phyloP scores from a whole-genome alignment of 2,329 filamentous ascomycete species.

The Neofusicoccum umdonicola region DNA sequence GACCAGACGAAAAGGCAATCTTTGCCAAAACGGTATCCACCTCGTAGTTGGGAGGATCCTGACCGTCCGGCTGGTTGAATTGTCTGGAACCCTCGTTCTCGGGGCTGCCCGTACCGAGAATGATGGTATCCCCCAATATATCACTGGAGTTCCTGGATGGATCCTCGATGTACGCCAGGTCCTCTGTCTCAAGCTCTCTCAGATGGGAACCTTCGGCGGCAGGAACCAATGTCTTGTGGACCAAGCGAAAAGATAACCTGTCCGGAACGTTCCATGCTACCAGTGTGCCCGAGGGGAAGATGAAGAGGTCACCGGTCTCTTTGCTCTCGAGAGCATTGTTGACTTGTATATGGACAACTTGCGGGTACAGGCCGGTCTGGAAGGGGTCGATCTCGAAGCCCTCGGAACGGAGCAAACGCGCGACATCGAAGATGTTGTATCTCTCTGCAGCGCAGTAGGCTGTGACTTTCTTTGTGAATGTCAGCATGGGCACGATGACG shows the following conservation, averaged over 20 bases:
- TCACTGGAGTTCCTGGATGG: conserved; percentile 67
- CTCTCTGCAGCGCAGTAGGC: conserved; percentile 68
- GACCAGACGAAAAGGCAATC: conserved; percentile 91
- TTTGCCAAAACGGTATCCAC: conserved; percentile 76
- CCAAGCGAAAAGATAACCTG: conserved; percentile 66
- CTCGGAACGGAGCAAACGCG: conserved; percentile 55
- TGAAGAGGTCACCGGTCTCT: conserved; percentile 79
- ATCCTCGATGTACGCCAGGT: conserved; percentile 84
- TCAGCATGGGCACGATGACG: not conserved
- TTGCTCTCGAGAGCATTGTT: conserved; percentile 47
- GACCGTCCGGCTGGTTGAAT: conserved; percentile 36
- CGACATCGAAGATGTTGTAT: conserved; percentile 60
- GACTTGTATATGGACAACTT: conserved; percentile 61
- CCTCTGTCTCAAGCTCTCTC: conserved; percentile 75
- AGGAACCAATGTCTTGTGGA: conserved; percentile 68
- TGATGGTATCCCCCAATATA: conserved; percentile 84
- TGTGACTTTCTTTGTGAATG: conserved; percentile 50
- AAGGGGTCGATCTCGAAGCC: conserved; percentile 64
- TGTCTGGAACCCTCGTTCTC: conserved; percentile 28
- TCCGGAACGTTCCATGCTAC: conserved; percentile 88
- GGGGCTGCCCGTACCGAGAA: conserved; percentile 74
- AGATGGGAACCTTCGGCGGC: conserved; percentile 75
- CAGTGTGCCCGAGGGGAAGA: conserved; percentile 91
- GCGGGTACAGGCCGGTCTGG: conserved; percentile 61
- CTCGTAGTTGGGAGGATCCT: conserved; percentile 23